These are phyloP conservation scores for Sporobolomyces phaffii DNA, from an alignment of 768 basidiomycete genomes.

Conservation along the genomic window DNA sequence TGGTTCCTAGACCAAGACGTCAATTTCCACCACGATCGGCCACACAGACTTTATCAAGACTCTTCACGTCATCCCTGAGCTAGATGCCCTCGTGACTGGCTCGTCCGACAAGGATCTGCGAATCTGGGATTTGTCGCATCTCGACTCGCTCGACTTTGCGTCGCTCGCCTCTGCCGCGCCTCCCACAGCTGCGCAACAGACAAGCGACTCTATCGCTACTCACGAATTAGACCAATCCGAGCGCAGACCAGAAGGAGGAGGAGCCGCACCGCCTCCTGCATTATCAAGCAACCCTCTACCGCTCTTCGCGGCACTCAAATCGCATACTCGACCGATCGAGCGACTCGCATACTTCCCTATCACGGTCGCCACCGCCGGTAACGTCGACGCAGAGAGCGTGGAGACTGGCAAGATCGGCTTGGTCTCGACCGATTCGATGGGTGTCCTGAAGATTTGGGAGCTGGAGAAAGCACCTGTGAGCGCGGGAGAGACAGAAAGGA, in stretches of 20 bases:
- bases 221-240: background rate
- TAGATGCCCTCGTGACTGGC: slow-evolving; percentile 68
- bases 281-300: slow-evolving; percentile 23
- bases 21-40: slow-evolving; percentile 62
- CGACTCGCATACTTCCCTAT: slow-evolving; percentile 56
- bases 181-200: background rate
- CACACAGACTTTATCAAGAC: slow-evolving; percentile 90
- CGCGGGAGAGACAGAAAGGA: slow-evolving; percentile 52
- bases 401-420: slow-evolving; percentile 49
- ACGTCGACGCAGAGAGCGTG: background rate
- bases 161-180: slow-evolving; percentile 46
- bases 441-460: slow-evolving; percentile 74
- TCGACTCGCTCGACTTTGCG: slow-evolving; percentile 40
- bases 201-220: too few species aligned
- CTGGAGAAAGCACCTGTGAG: slow-evolving; percentile 54
- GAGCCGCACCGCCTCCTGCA: slow-evolving; percentile 25
- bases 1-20: slow-evolving; percentile 57
- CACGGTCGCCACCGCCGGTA: slow-evolving; percentile 44
- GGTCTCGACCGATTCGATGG: slow-evolving; percentile 88
- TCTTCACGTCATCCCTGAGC: slow-evolving; percentile 63
- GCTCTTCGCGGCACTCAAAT: slow-evolving; percentile 64
- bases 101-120: slow-evolving; percentile 83
- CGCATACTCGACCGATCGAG: slow-evolving; percentile 83
- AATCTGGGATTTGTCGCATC: slow-evolving; percentile 63
- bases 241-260: background rate